Evolutionary conservation across 2,329 filamentous ascomycete genomes (phyloP).

Genomic region (Fusarium torulosum): DNA sequence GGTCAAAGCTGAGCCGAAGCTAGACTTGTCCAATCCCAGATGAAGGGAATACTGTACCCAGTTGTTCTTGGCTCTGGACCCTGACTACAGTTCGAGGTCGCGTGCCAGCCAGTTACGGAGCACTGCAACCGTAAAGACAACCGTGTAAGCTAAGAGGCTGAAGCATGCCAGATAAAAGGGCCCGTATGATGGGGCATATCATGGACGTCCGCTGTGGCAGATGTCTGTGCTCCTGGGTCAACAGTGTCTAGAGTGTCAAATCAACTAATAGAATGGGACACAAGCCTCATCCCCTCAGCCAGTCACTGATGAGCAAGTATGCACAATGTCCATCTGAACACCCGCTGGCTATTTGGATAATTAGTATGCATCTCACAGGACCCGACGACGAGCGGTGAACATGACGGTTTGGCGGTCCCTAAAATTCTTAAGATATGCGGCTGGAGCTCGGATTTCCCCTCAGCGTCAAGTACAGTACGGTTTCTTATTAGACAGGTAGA

Average conservation of each 20-base stretch:
- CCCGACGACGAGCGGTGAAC: conserved; percentile 16
- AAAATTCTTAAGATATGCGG: not conserved
- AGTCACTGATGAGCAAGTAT: conserved; percentile 2
- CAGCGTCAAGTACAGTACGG: not conserved
- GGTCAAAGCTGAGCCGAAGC: conserved; percentile 12
- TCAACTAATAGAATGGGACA: conserved; percentile 5
- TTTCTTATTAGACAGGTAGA: not conserved
- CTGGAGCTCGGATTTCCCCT: not conserved
- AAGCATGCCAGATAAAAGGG: conserved; percentile 15
- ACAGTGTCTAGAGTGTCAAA: conserved; percentile 1
- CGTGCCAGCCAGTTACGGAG: conserved; percentile 17
- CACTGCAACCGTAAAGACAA: conserved; percentile 18
- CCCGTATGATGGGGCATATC: conserved; percentile 10
- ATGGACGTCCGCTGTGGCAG: conserved; percentile 3
- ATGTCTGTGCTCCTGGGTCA: conserved; percentile 21
- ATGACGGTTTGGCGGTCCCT: not conserved
- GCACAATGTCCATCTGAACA: conserved; percentile 3
- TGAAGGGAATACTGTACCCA: conserved; percentile 1
- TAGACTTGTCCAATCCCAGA: conserved; percentile 10
- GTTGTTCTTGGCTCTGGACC: conserved; percentile 9
- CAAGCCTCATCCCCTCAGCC: conserved; percentile 18
- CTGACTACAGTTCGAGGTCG: conserved; percentile 20
- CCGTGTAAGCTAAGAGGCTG: conserved; percentile 39
- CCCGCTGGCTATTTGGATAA: not conserved
- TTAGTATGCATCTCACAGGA: not conserved